Evolutionary conservation across 2,329 filamentous ascomycete genomes (phyloP), one percentile per base, ranked within the genome.

Genomic region (Pyrenochaeta sp.): DNA sequence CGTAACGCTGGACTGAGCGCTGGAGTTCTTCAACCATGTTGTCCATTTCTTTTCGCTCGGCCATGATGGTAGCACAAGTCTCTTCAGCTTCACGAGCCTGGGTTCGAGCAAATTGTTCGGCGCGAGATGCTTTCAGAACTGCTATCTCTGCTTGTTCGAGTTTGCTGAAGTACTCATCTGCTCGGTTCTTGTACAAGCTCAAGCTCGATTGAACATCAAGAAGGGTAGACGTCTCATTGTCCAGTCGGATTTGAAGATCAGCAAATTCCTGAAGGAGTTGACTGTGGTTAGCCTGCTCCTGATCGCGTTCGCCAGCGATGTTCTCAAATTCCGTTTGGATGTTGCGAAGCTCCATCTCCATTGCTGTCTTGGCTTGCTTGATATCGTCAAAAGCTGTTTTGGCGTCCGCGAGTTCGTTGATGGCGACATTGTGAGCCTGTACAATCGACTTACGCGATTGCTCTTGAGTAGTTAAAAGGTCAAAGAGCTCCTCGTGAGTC

Each of bases 91-190:
- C 93, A 62, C 85, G 87, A 7, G 90, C 89, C 67, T 96, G 93
- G 1, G 88, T 81, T 72, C 90, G 95, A 43, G 93, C 93, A 68
- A 97, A 96, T 60, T 96, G 90, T 72, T 97, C 93, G 0, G 94
- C 93, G 17, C 93, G 84, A 48, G 83, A 87, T 11, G 93, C 93
- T 71, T 96, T 96, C 53, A 99, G 82, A 13, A 97, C 92, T 0
- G 92, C 86, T 55, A 97, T 95, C 71, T 99, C 93, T 11, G 94
- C 94, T 67, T 97, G 93, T 71, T 99, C 93, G 14, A 99, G 83
- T 73, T 96, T 96, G 77, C 85, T 89, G 74, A 96, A 99, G 72
- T 99, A 97, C 68, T 97, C 93, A 65, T 97, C 91, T 3, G 93
- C 89, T 29, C 93, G 86, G 52, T 84, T 85, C 80, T 96, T 96